These are phyloP conservation scores for Saccharomycopsis lassenensis DNA, from an alignment of 805 yeast species.

Conservation along the genomic window DNA sequence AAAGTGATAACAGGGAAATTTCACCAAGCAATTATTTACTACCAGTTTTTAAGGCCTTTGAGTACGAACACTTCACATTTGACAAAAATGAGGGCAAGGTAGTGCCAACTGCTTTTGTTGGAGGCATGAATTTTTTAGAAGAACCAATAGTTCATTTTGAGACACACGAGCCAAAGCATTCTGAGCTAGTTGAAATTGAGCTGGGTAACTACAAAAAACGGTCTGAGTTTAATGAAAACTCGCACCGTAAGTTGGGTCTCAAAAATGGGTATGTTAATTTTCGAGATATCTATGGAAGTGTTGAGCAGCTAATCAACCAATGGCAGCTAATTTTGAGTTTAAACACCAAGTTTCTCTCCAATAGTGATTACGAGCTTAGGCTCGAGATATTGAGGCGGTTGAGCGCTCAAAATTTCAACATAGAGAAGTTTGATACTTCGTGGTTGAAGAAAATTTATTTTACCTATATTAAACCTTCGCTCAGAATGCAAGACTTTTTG, in stretches of 20 bases:
- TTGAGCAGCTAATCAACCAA: slow-evolving; percentile 27
- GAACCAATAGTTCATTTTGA: slow-evolving; percentile 12
- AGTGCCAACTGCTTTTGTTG: slow-evolving; percentile 26
- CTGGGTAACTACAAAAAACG: not conserved
- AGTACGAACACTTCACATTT: slow-evolving; percentile 29
- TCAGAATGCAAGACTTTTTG: slow-evolving; percentile 5
- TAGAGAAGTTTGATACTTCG: not conserved
- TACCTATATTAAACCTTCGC: slow-evolving; percentile 6
- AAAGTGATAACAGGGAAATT: slow-evolving; percentile 18
- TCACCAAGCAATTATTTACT: slow-evolving; percentile 19
- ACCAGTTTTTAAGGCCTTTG: slow-evolving; percentile 25
- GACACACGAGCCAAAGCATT: slow-evolving; percentile 3
- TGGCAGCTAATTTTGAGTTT: slow-evolving; percentile 26
- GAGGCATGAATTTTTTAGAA: slow-evolving; percentile 27
- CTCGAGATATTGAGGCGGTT: not conserved
- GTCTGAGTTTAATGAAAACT: not conserved
- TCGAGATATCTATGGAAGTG: slow-evolving; percentile 20
- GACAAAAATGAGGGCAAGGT: slow-evolving; percentile 30
- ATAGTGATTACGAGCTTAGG: not conserved
- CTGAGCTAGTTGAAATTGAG: not conserved
- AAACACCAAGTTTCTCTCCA: slow-evolving; percentile 3
- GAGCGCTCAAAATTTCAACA: too few species aligned
- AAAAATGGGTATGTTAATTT: slow-evolving; percentile 25
- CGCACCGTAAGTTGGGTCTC: slow-evolving; percentile 22
- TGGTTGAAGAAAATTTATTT: slow-evolving; percentile 8